Evolutionary conservation across 1,139 yeast genomes (phyloP).

Genomic region (Casaregolazyma lundiana): DNA sequence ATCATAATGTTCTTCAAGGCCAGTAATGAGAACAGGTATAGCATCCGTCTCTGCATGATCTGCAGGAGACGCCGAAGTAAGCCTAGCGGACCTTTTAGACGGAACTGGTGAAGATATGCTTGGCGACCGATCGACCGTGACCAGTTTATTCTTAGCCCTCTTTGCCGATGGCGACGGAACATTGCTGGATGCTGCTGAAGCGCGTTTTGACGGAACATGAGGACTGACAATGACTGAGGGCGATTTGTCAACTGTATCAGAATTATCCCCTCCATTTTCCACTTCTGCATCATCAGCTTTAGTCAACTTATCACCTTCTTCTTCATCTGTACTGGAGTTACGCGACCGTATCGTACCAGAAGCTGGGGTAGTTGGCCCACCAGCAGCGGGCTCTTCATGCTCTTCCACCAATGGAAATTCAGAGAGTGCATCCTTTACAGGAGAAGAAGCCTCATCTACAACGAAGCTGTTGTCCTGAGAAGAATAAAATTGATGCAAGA

Average conservation of each 20-base stretch:
- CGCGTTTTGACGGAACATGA: not conserved
- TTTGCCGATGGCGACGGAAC: conserved; percentile 5
- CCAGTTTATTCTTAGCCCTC: not conserved
- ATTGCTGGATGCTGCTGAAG: not conserved
- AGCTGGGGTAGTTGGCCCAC: not conserved
- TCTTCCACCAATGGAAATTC: not conserved
- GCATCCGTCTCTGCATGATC: conserved; percentile 17
- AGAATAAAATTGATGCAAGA: conserved; percentile 42
- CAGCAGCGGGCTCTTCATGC: not conserved
- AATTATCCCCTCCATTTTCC: not conserved
- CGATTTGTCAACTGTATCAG: too few species aligned
- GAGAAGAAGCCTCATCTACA: not conserved
- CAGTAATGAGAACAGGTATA: conserved; percentile 24
- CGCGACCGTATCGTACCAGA: not conserved
- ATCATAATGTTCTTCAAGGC: conserved; percentile 16
- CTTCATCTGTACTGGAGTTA: not conserved
- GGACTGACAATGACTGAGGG: not conserved
- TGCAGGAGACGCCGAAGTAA: not conserved
- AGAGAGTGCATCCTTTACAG: not conserved
- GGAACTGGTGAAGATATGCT: not conserved
- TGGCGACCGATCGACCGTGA: not conserved
- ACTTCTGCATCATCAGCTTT: not conserved
- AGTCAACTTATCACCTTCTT: not conserved
- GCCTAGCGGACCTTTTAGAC: not conserved
- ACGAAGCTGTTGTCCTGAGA: conserved; percentile 11